Percentiles rank a stretch among this genome's conserved stretches.
Evolutionary conservation across 257 asterid species (phyloP).

Genomic region (Plantago major): DNA sequence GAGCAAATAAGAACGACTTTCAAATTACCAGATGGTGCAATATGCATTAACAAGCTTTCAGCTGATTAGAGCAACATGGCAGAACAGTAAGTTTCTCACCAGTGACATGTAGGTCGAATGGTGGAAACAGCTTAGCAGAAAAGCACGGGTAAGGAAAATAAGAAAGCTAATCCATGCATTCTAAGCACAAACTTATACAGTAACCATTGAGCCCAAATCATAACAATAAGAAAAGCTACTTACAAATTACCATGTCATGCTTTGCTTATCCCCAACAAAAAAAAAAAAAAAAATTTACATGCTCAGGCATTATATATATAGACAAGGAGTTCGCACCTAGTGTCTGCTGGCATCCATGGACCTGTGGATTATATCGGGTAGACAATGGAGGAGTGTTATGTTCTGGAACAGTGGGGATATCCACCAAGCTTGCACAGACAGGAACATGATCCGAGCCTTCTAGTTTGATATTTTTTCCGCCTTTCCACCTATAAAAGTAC

Average conservation of each 20-base stretch:
- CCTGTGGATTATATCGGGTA: slow-evolving; percentile 85
- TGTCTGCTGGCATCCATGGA: slow-evolving; percentile 84
- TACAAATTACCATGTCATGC: neutral
- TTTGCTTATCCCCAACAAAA: neutral
- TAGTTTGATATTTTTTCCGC: slow-evolving; percentile 59
- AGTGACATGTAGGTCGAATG: no score
- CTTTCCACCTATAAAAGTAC: slow-evolving; percentile 46
- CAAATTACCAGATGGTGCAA: neutral
- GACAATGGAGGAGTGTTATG: slow-evolving; percentile 85
- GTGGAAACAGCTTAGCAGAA: no score
- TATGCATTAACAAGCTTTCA: neutral
- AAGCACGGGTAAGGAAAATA: no score
- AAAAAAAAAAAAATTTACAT: neutral
- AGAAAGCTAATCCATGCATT: no score
- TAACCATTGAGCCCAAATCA: no score
- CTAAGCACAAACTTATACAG: no score
- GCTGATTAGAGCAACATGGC: no score
- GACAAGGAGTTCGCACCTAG: slow-evolving; percentile 50
- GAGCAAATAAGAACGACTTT: slow-evolving; percentile 4
- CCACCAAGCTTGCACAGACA: slow-evolving; percentile 55
- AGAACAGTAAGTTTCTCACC: no score
- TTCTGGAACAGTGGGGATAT: slow-evolving; percentile 46
- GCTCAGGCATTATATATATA: neutral
- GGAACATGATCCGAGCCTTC: slow-evolving; percentile 99
- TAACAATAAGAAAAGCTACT: no score